Evolutionary conservation across 768 basidiomycete genomes (phyloP).

Genomic region (Tulasnella sp.): DNA sequence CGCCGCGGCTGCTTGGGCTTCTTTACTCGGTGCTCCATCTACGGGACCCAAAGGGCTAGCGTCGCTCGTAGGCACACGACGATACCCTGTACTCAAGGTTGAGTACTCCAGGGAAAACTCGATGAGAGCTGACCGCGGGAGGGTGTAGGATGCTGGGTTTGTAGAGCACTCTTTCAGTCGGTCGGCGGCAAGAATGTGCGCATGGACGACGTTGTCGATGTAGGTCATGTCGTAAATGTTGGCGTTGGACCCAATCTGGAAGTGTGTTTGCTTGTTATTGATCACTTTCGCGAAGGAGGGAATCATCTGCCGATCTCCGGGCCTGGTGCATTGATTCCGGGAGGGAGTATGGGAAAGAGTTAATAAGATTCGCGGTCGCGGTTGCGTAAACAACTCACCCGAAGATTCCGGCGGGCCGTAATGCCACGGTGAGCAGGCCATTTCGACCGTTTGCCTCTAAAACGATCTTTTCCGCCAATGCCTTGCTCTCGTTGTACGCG

Average conservation of each 20-base stretch:
- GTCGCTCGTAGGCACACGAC: conserved; percentile 64
- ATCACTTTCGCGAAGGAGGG: conserved; percentile 70
- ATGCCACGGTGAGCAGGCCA: conserved; percentile 77
- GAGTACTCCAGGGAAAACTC: conserved; percentile 46
- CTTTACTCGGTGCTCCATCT: conserved; percentile 38
- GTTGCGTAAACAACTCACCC: conserved; percentile 45
- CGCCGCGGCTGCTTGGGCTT: conserved; percentile 46
- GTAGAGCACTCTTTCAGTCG: conserved; percentile 46
- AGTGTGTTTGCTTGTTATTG: conserved; percentile 71
- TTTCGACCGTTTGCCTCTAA: conserved; percentile 77
- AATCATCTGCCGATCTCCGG: conserved; percentile 84
- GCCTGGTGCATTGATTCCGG: conserved; percentile 40
- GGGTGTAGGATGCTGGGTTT: conserved; percentile 31
- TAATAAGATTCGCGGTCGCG: not conserved
- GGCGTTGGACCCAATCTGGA: conserved; percentile 87
- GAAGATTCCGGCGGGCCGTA: conserved; percentile 91
- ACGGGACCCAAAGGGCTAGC: conserved; percentile 81
- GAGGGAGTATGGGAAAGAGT: conserved; percentile 7
- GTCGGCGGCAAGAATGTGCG: conserved; percentile 89
- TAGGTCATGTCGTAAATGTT: conserved; percentile 97
- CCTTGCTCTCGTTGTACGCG: conserved; percentile 91
- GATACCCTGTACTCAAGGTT: conserved; percentile 50
- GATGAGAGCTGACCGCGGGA: conserved; percentile 31
- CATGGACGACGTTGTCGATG: conserved; percentile 88
- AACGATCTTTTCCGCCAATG: conserved; percentile 72